Evolutionary conservation across 768 basidiomycete species (phyloP).

Genomic region (Boletus tylopilopsis): DNA sequence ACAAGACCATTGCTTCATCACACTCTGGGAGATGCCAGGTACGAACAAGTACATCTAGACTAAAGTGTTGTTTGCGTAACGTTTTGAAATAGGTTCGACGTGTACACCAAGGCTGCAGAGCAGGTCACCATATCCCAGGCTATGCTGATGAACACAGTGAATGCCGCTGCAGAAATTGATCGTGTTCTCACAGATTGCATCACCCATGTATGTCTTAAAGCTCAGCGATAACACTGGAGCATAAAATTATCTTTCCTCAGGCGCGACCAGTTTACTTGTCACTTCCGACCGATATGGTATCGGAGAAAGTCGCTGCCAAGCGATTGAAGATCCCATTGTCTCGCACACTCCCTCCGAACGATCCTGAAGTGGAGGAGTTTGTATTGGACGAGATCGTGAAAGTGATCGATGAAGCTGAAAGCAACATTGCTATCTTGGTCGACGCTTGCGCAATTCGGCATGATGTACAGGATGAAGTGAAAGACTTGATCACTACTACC

Average conservation of each 20-base stretch:
- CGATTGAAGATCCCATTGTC: slow-evolving; percentile 59
- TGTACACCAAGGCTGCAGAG: slow-evolving; percentile 69
- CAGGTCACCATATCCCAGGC: slow-evolving; percentile 75
- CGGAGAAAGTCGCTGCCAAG: slow-evolving; percentile 59
- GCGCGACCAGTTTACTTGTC: slow-evolving; percentile 86
- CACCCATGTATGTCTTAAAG: slow-evolving; percentile 38
- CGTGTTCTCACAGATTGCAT: slow-evolving; percentile 70
- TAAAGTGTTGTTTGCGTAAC: not conserved
- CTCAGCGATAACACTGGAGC: not conserved
- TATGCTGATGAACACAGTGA: slow-evolving; percentile 45
- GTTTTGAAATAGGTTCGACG: slow-evolving; percentile 69
- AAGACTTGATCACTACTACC: slow-evolving; percentile 59
- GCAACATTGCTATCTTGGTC: slow-evolving; percentile 69
- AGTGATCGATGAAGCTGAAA: slow-evolving; percentile 53
- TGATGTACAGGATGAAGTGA: slow-evolving; percentile 57
- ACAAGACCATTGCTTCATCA: slow-evolving; percentile 78
- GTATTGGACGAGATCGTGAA: slow-evolving; percentile 72
- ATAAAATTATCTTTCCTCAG: slow-evolving; percentile 28
- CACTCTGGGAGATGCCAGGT: slow-evolving; percentile 82
- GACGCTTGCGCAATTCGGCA: slow-evolving; percentile 82
- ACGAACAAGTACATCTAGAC: not conserved
- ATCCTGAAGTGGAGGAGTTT: slow-evolving; percentile 56
- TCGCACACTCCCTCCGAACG: slow-evolving; percentile 46
- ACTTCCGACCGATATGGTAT: slow-evolving; percentile 80
- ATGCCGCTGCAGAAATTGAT: slow-evolving; percentile 73